Evolutionary conservation across 768 basidiomycete genomes (phyloP), one percentile per base, ranked within the genome.

Genomic region (Mycena belliarum): DNA sequence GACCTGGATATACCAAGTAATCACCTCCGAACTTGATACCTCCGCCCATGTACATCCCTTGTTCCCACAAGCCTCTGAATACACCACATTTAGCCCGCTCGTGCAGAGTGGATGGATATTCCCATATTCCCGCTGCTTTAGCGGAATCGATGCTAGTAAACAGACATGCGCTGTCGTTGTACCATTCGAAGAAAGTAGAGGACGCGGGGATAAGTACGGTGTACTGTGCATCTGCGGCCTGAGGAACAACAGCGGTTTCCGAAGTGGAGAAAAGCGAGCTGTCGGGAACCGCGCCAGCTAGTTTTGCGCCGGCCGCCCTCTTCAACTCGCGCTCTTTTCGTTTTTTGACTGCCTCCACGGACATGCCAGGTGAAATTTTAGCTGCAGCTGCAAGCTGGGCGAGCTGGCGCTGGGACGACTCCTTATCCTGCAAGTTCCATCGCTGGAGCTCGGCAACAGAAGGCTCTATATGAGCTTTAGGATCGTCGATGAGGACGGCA

Each of bases 1-100:
- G 68, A 89, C 96, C 96, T 49, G 97, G 97, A 73, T 99, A 99
- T 1, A 98, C 90, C 42, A 99, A 75, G 71, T 93, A 98, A 66
- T 98, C 95, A 2, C 95, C 95, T 7, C 97, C 97, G 67, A 99
- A 99, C 70, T 89, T 91, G 71, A 95, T 85, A 0, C 95, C 95
- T 0, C 84, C 84, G 45, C 95, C 95, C 83, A 97, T 82, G 70
- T 84, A 97, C 69, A 88, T 87, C 0, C 91, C 92, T 71, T 88
- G 82, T 60, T 87, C 83, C 89, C 91, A 93, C 14, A 97, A 70
- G 61, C 85, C 86, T 42, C 81, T 80, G 69, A 94, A 96, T 11
- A 94, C 88, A 11, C 79, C 85, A 60, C 91, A 94, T 52, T 85
- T 80, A 12, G 94, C 92, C 4, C 82, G 79, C 68, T 96, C 88